Conservation (phyloP, 495 filamentous ascomycete genomes). For the Penicillium angulare region DNA sequence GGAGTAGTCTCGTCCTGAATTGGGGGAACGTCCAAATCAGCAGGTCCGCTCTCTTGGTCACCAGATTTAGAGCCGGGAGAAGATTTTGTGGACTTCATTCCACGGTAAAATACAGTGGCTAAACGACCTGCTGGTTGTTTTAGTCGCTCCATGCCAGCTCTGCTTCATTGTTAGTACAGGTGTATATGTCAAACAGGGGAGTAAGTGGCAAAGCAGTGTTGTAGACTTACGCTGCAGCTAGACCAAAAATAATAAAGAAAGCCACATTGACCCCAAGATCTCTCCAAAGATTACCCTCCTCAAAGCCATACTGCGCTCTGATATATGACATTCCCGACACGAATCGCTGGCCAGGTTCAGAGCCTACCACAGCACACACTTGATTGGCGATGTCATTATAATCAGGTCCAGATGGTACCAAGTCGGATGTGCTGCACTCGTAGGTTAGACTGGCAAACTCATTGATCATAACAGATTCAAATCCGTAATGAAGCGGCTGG, state of each 20-base stretch:
- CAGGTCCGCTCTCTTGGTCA: no score
- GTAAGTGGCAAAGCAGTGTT: neutral
- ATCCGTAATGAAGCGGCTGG: conserved; percentile 45
- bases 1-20: no score
- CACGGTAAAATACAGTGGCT: no score
- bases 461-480: neutral
- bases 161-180: neutral
- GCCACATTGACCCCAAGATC: conserved; percentile 50
- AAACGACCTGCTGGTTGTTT: no score
- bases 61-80: no score
- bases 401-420: neutral
- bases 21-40: no score
- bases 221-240: neutral
- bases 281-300: conserved; percentile 52
- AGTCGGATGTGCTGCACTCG: neutral
- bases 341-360: conserved; percentile 35
- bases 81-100: no score
- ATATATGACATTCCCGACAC: conserved; percentile 48
- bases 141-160: no score
- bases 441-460: neutral
- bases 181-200: neutral
- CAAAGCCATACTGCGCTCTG: conserved; percentile 43
- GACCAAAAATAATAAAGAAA: neutral
- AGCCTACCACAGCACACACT: conserved; percentile 47
- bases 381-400: conserved; percentile 22